Percentiles rank a stretch among this genome's conserved stretches.
phyloP scores from a whole-genome alignment of 805 yeast species.

The Cyberlindnera mississippiensis region DNA sequence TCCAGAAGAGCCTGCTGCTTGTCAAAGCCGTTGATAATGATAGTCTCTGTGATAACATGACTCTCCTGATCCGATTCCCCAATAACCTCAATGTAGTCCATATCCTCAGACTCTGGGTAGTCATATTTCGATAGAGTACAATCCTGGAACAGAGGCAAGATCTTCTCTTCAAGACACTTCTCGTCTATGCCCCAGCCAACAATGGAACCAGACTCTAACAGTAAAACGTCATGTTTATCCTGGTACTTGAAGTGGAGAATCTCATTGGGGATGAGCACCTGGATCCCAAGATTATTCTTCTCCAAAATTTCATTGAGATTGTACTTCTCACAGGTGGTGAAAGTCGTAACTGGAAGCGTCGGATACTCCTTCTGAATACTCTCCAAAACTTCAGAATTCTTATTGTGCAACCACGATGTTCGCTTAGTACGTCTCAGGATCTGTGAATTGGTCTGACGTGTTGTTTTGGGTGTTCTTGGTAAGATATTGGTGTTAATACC shows the following conservation, averaged over 20 bases:
- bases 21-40: conserved; percentile 54
- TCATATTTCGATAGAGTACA: conserved; percentile 47
- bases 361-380: conserved; percentile 5
- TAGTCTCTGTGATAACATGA: conserved; percentile 63
- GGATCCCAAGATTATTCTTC: conserved; percentile 30
- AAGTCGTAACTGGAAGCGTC: conserved; percentile 55
- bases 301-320: conserved; percentile 45
- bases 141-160: conserved; percentile 48
- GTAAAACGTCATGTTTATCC: conserved; percentile 52
- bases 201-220: conserved; percentile 72
- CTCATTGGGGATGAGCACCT: conserved; percentile 58
- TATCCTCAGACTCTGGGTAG: conserved; percentile 72
- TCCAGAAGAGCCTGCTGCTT: conserved; percentile 54
- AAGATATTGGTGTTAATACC: conserved; percentile 1
- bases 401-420: conserved; percentile 3
- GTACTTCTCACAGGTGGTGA: conserved; percentile 70
- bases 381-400: conserved; percentile 4
- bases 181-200: conserved; percentile 84
- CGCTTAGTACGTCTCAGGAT: conserved; percentile 15
- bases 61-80: conserved; percentile 29
- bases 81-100: conserved; percentile 58
- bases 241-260: conserved; percentile 52
- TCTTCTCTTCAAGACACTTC: conserved; percentile 37
- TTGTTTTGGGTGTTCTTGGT: conserved; percentile 9
- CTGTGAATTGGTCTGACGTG: conserved; percentile 11